Base-by-base conservation (phyloP, 495 filamentous ascomycete species). In the Penicillium parvum region DNA sequence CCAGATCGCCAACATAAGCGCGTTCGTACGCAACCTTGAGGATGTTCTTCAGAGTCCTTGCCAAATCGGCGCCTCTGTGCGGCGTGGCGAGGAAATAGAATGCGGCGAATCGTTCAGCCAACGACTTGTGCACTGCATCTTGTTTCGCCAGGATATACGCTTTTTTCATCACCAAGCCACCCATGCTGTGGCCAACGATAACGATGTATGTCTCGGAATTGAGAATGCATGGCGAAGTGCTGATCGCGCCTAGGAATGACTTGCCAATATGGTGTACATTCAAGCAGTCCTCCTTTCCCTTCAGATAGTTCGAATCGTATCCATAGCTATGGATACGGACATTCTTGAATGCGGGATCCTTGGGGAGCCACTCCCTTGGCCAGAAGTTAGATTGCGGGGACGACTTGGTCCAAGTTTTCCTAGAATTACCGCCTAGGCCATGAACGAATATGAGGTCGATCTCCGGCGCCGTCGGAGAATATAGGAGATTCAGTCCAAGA, bases 81-180 rank as follows among this genome's bases (percentile, higher is more conserved):
- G 76, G 76, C 3, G 75, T 78, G 0, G 59, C 73, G 1, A 79
- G 49, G 52, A 79, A 81, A 45, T 68, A 67, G 2, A 79, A 66
- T 1, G 63, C 55, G 9, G 66, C 63, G 14, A 79, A 32, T 14
- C 69, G 59, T 5, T 34, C 28, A 5, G 49, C 46, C n/a, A 73
- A 10, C 10, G 55, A 43, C 11, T 44, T n/a, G 29, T 37, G 41
- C 32, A 18, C 5, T 16, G 30, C 30, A 10, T 33, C 30, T 18
- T 56, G 35, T 19, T 32, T 40, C 2, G 54, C 51, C 5, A 56
- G 53, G 35, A 55, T 29, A n/a, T 45, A 55, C 18, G 45, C 56
- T 46, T 70, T 73, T 46, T 81, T 81, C 11, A 71, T 66, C 11
- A 81, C 70, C 20, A 72, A 55, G 1, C 75, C 75, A 16, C 76